Evolutionary conservation across 2,329 filamentous ascomycete species (phyloP), one percentile per base, ranked within the genome.

Genomic region (Pseudofabraea citricarpa): DNA sequence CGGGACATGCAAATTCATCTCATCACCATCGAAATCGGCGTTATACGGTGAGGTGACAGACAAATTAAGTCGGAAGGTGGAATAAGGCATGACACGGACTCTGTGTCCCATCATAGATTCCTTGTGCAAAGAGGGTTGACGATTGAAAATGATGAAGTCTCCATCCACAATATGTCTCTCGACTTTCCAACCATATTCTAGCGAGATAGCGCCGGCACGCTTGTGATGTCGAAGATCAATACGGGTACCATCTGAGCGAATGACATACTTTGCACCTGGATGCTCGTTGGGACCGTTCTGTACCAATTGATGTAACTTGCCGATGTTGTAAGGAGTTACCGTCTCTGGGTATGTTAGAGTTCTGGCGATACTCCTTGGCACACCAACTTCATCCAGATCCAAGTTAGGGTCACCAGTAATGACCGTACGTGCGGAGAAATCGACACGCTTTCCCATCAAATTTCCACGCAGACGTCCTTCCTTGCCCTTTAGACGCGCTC

Each of bases 71-170:
- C 93, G 85, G 74, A 99, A 99, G 2, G 93, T 99, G 5, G 93
- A 98, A 66, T 95, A 98, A 3, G 93, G 93, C 90, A 98, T 97
- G 48, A 99, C 93, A 48, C 85, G 85, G 51, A 98, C 93, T 57
- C 89, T 83, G 68, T 99, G 93, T 66, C 89, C 93, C 94, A 98
- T 98, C 93, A 98, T 99, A 48, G 93, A 98, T 64, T 98, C 93
- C 68, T 99, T 99, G 76, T 99, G 93, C 59, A 99, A 75, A 26
- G 93, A 99, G 1, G 93, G 93, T 64, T 99, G 93, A 75, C 93
- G 93, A 66, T 98, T 99, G 81, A 99, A 99, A 61, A 98, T 90
- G 68, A 99, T 97, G 54, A 89, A 94, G 66, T 99, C 93, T 45
- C 91, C 91, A 59, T 95, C 89, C 58, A 95, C 83, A 52, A 99